Evolutionary conservation across 2,329 filamentous ascomycete genomes (phyloP).

Genomic region (Claviceps africana): DNA sequence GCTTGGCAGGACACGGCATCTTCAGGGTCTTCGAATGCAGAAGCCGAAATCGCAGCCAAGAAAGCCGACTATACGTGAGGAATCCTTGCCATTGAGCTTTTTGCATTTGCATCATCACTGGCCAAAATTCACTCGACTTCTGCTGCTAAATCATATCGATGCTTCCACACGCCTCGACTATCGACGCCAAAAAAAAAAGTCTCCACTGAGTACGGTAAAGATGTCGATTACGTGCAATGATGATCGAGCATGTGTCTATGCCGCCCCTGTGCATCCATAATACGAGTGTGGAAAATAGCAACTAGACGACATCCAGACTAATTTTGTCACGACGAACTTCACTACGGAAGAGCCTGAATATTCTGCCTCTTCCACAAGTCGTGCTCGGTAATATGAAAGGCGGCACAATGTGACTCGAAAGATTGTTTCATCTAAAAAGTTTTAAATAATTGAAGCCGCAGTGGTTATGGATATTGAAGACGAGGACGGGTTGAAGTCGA

Average conservation of each 20-base stretch:
- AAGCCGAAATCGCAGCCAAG: not conserved
- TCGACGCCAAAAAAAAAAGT: not conserved
- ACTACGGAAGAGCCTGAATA: not conserved
- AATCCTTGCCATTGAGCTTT: not conserved
- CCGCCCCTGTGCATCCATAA: not conserved
- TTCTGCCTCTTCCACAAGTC: not conserved
- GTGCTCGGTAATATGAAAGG: not conserved
- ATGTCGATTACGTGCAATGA: not conserved
- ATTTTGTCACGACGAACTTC: not conserved
- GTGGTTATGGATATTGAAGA: not conserved
- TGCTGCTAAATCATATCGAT: not conserved
- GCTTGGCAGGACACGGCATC: not conserved
- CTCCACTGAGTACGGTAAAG: not conserved
- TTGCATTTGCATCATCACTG: not conserved
- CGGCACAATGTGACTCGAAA: not conserved
- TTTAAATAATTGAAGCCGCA: not conserved
- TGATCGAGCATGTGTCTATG: not conserved
- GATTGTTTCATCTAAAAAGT: not conserved
- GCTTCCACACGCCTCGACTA: not conserved
- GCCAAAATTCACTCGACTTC: not conserved
- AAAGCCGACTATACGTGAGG: not conserved
- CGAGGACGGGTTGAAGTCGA: not conserved
- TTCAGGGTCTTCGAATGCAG: conserved; percentile 1
- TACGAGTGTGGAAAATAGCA: not conserved
- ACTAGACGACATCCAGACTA: not conserved